Base-by-base conservation (phyloP, 306 rosid species). In the Begonia loranthoides region DNA sequence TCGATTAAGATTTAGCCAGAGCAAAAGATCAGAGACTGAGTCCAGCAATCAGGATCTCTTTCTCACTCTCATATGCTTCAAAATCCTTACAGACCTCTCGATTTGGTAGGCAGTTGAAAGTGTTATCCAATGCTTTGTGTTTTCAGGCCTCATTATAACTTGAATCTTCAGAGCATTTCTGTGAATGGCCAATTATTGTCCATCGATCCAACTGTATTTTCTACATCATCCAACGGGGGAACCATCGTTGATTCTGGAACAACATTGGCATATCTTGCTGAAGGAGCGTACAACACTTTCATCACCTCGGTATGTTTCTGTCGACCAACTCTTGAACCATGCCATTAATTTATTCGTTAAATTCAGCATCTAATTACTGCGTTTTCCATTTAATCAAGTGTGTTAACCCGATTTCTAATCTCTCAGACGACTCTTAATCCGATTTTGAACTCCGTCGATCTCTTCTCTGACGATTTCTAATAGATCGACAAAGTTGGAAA, bases 101-200 rank as follows among this genome's bases (percentile, higher is more conserved):
- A 19, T 19, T 19, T 19, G 3, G 22, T 19, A 19, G n/a, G 16
- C 14, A 1, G 50, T 1, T 45, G 16, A 6, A 45, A 6, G 15
- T 3, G 4, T 12, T 11, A 9, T 41, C 2, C 10, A 2, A 1
- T 41, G 10, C 45, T 43, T 49, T 13, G 28, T 64, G 51, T 36
- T 74, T 77, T 66, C 94, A 84, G 94, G 83, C 81, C 94, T 22
- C 88, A 84, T 68, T 84, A 84, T 68, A 80, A 84, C 54, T 58
- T 84, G 75, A 66, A 84, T 68, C 80, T 84, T 45, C 75, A 70
- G 69, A 80, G 81, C 70, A 84, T 84, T 59, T 58, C 85, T 60
- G 88, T 84, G 49, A 68, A 64, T 0, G 87, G 94, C 59, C 78
- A 79, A 61, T 24, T 14, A 6, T 60, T 83, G 58, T 36, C 77